A percentile compares a stretch with the other conserved stretches of the same genome.
Conservation (phyloP, 2,329 filamentous ascomycete genomes). For the Fusarium torulosum region DNA sequence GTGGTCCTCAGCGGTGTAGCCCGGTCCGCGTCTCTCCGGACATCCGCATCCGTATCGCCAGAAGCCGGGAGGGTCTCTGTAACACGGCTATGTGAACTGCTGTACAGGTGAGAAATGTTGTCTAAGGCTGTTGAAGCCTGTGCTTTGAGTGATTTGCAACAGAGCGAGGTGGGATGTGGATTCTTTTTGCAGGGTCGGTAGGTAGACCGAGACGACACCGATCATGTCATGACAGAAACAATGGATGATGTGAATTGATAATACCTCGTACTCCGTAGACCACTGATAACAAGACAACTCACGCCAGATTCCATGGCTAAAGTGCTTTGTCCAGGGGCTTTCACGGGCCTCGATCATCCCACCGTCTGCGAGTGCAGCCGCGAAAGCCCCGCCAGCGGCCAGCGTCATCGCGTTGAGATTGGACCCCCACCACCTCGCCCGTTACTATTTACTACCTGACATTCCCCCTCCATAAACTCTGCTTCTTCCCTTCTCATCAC, state of each 20-base stretch:
- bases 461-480: slow-evolving; percentile 37
- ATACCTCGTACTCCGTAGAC: background rate
- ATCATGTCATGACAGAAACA: slow-evolving; percentile 21
- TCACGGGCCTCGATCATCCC: slow-evolving; percentile 35
- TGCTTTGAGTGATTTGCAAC: slow-evolving; percentile 15
- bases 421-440: slow-evolving; percentile 32
- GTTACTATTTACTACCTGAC: slow-evolving; percentile 34
- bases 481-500: slow-evolving; percentile 40
- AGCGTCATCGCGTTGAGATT: slow-evolving; percentile 37
- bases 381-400: slow-evolving; percentile 36
- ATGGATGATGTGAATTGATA: slow-evolving; percentile 9
- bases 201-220: slow-evolving; percentile 30
- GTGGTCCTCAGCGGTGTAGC: slow-evolving; percentile 18
- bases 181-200: slow-evolving; percentile 9
- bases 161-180: slow-evolving; percentile 2
- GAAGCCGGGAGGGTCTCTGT: slow-evolving; percentile 33
- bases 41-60: slow-evolving; percentile 37
- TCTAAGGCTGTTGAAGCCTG: slow-evolving; percentile 1
- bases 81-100: slow-evolving; percentile 17
- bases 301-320: slow-evolving; percentile 31
- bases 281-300: slow-evolving; percentile 14
- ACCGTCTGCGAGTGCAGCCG: slow-evolving; percentile 37
- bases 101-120: background rate
- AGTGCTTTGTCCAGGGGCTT: slow-evolving; percentile 26
- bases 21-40: slow-evolving; percentile 37